Percentiles rank a stretch among this genome's conserved stretches.
Conservation (phyloP, 305 asterid genomes). For the Solanum chacoense region DNA sequence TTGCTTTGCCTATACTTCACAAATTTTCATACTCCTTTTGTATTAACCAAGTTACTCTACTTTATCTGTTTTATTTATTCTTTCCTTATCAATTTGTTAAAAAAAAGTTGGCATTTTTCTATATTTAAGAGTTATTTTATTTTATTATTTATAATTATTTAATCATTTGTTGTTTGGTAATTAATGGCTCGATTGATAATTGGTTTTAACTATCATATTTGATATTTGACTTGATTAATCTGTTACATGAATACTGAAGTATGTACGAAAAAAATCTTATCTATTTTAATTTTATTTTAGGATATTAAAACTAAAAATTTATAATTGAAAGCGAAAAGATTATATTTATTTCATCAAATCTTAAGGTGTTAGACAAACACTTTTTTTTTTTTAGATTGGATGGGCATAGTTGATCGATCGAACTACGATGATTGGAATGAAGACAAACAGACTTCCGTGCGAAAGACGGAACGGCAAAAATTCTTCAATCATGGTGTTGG, state of each 20-base stretch:
- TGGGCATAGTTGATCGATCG: too few species aligned
- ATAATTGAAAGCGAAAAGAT: neutral
- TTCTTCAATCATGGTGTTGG: neutral
- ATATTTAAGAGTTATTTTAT: neutral
- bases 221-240: neutral
- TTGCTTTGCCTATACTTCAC: neutral
- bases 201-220: neutral
- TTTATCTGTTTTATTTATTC: neutral
- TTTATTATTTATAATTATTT: neutral
- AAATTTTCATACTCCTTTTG: neutral
- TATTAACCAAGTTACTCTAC: neutral
- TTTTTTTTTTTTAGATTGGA: neutral
- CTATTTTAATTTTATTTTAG: neutral
- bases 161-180: neutral
- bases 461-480: too few species aligned
- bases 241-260: neutral
- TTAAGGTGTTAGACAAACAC: neutral
- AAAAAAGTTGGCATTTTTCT: neutral
- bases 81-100: neutral
- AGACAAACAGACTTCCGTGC: too few species aligned
- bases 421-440: too few species aligned
- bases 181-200: neutral
- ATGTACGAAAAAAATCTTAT: neutral
- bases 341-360: neutral
- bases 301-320: neutral